Evolutionary conservation across 2,329 filamentous ascomycete species (phyloP).

Genomic region (Phoma sp.): DNA sequence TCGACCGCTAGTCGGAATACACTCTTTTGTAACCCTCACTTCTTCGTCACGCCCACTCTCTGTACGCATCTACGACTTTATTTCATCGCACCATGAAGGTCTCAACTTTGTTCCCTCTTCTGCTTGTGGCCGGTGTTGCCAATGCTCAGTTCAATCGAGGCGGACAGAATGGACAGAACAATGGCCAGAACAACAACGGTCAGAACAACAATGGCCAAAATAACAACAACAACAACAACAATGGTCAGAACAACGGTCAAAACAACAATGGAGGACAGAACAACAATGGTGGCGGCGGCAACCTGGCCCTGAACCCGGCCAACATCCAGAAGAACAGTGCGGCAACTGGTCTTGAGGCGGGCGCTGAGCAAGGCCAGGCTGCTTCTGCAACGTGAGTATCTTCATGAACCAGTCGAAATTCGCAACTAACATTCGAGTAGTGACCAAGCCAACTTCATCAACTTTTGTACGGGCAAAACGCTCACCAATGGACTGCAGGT

Average conservation of each 20-base stretch:
- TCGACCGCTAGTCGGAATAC: slow-evolving; percentile 48
- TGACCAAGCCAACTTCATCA: slow-evolving; percentile 64
- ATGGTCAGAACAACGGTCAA: slow-evolving; percentile 19
- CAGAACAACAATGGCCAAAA: slow-evolving; percentile 6
- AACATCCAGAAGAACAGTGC: slow-evolving; percentile 54
- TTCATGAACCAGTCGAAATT: not conserved
- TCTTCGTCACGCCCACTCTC: slow-evolving; percentile 22
- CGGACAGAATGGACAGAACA: slow-evolving; percentile 23
- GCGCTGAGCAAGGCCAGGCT: slow-evolving; percentile 49
- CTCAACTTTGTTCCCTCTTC: slow-evolving; percentile 41
- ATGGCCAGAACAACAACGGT: slow-evolving; percentile 20
- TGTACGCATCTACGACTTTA: not conserved
- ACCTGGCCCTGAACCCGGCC: slow-evolving; percentile 42
- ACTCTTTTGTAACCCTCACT: slow-evolving; percentile 40
- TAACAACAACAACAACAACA: slow-evolving; percentile 20
- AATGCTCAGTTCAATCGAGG: slow-evolving; percentile 39
- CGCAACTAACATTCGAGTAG: slow-evolving; percentile 34
- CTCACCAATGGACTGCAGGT: slow-evolving; percentile 62
- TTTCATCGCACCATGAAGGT: slow-evolving; percentile 41
- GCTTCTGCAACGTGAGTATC: slow-evolving; percentile 54
- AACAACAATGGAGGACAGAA: slow-evolving; percentile 9
- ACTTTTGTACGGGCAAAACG: slow-evolving; percentile 62
- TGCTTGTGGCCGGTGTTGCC: slow-evolving; percentile 44
- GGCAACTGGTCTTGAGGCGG: slow-evolving; percentile 48
- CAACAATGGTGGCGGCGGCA: slow-evolving; percentile 10